Percentiles rank a stretch among this genome's conserved stretches.
Conservation (phyloP, 108 stramenopile species). For the Seminavis robusta region DNA sequence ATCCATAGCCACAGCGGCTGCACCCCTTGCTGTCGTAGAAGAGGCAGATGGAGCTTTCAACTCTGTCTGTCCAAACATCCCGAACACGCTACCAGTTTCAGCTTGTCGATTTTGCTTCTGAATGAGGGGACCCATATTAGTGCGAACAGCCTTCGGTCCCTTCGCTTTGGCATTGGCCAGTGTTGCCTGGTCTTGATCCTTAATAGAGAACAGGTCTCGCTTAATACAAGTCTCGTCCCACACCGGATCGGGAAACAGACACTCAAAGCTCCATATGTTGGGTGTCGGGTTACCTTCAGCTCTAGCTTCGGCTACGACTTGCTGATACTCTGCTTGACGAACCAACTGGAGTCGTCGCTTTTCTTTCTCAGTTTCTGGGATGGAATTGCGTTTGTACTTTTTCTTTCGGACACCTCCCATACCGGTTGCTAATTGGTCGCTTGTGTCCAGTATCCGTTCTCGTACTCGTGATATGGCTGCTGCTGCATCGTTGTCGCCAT, state of each 20-base stretch:
- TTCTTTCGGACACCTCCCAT: constrained; percentile 27
- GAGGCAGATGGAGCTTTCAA: not conserved
- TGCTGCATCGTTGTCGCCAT: too few relatives aligned
- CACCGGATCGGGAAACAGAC: constrained; percentile 72
- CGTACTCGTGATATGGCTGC: too few relatives aligned
- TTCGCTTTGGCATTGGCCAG: not conserved
- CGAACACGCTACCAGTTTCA: too few relatives aligned
- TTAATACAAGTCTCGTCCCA: constrained; percentile 63
- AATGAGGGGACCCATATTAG: not conserved
- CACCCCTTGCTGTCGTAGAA: not conserved
- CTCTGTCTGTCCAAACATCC: not conserved
- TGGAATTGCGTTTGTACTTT: constrained; percentile 27
- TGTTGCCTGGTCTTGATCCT: constrained; percentile 23
- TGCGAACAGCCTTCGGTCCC: not conserved
- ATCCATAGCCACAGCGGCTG: not conserved
- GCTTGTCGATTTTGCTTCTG: not conserved
- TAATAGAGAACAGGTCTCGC: constrained; percentile 64
- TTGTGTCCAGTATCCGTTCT: too few relatives aligned
- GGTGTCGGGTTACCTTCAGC: constrained; percentile 41
- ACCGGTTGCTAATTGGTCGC: too few relatives aligned
- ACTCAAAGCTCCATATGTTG: constrained; percentile 80
- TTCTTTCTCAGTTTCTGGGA: constrained; percentile 32
- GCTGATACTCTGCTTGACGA: constrained; percentile 67
- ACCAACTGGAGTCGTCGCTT: constrained; percentile 16
- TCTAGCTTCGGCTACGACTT: constrained; percentile 40